Base-by-base conservation (phyloP, 2,329 filamentous ascomycete genomes). In the Paraphoma chrysanthemicola region DNA sequence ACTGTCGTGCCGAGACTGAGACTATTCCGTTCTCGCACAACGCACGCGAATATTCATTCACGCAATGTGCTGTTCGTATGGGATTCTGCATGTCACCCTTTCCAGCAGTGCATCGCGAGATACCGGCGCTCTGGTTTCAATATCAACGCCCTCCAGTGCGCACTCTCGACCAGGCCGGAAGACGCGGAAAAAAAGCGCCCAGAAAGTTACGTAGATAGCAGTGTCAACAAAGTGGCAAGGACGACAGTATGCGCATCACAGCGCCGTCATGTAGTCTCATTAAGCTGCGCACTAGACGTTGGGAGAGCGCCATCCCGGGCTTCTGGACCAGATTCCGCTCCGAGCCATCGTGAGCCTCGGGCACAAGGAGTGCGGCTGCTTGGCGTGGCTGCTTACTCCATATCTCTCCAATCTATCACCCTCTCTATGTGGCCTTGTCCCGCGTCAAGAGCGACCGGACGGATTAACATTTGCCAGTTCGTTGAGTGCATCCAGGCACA, bases 191-290 rank as follows among this genome's bases (percentile, higher is more conserved):
- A 28, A 16, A 14, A 23, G n/a, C 4, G 16, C 23, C 33, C 23
- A 23, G 33, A 28, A 39, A 28, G 10, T 9, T 23, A 28, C 28
- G 8, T 14, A 23, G 10, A 18, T 44, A 10, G 17, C 42, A n/a
- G 5, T 46, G 4, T n/a, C 12, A 30, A 31, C 11, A 14, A 30
- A 33, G 44, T 14, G 44, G 29, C 29, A 31, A 16, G 10, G 8
- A 47, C 3, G 11, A 2, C 29, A 45, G 43, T 45, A 16, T 45
- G 31, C 47, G 38, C 48, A 51, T 51, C 43, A 51, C 50, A 44
- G 46, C 52, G 48, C 53, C 51, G 56, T 63, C 60, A 63, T 58
- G 48, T 42, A 54, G 50, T 53, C 23, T 39, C 31, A 48, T 48
- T 49, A 56, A 45, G 43, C 44, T 54, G 51, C 38, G 43, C 48